These are phyloP conservation scores for Anthostomella pinea DNA, from an alignment of 2,329 filamentous ascomycete genomes.

Conservation along the genomic window DNA sequence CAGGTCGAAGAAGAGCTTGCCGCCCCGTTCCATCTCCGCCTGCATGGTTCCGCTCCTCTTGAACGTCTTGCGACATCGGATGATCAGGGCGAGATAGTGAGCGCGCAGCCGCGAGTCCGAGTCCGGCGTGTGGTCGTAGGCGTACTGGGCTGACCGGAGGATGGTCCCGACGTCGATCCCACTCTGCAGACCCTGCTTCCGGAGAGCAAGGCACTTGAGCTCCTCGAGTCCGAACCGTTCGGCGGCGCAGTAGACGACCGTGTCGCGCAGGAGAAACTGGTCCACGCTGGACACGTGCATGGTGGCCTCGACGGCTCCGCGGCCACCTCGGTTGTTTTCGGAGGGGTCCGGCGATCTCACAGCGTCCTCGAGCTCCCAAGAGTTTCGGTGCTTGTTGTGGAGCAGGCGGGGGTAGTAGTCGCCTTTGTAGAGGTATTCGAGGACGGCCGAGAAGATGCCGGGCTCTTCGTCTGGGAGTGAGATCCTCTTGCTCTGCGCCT, in stretches of 20 bases:
- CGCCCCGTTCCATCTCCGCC: conserved; percentile 94
- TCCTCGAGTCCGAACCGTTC: conserved; percentile 89
- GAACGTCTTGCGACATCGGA: conserved; percentile 94
- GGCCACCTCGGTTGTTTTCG: conserved; percentile 36
- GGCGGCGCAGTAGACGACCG: conserved; percentile 89
- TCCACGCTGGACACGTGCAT: conserved; percentile 73
- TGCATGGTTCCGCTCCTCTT: conserved; percentile 99
- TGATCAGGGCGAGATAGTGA: conserved; percentile 96
- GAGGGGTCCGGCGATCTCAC: conserved; percentile 33
- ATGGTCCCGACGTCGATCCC: conserved; percentile 91
- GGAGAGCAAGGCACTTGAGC: conserved; percentile 84
- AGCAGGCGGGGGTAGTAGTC: conserved; percentile 91
- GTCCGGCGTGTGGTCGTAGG: conserved; percentile 92
- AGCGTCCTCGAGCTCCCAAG: conserved; percentile 84
- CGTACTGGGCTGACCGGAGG: conserved; percentile 88
- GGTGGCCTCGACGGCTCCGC: conserved; percentile 63
- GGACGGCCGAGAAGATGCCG: conserved; percentile 87
- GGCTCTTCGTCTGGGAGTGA: conserved; percentile 76
- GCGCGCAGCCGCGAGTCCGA: conserved; percentile 88
- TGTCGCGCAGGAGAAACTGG: conserved; percentile 83
- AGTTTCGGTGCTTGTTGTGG: conserved; percentile 80
- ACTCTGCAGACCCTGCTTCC: conserved; percentile 91
- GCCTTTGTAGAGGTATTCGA: conserved; percentile 96
- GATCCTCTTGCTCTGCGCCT: conserved; percentile 73
- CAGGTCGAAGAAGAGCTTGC: conserved; percentile 95